A percentile compares a stretch with the other conserved stretches of the same genome.
Conservation (phyloP, 768 basidiomycete genomes). For the Pleurotus tuber-regium region DNA sequence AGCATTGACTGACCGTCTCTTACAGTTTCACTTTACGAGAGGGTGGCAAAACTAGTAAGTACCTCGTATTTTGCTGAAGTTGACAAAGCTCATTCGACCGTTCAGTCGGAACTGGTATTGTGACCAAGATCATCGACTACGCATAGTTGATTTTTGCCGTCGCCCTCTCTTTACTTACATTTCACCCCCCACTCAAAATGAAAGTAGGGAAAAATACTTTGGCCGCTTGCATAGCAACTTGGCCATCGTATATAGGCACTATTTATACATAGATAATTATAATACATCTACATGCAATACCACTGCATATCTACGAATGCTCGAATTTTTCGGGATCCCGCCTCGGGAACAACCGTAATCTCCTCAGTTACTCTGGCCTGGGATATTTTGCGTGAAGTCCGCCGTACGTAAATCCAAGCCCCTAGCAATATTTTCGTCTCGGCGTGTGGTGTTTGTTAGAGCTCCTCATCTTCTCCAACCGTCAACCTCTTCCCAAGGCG, state of each 20-base stretch:
- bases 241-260: neutral
- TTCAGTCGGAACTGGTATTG: slow-evolving; percentile 89
- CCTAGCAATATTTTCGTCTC: neutral
- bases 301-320: no score
- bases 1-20: slow-evolving; percentile 6
- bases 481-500: neutral
- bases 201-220: slow-evolving; percentile 1
- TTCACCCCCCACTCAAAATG: slow-evolving; percentile 16
- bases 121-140: slow-evolving; percentile 74
- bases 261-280: slow-evolving; percentile 6
- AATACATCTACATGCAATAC: no score
- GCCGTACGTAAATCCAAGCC: neutral
- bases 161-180: slow-evolving; percentile 5
- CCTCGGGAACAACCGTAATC: slow-evolving; percentile 2
- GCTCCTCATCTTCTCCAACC: neutral
- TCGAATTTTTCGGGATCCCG: neutral
- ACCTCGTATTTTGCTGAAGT: slow-evolving; percentile 5
- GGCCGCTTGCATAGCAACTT: neutral
- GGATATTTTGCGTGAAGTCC: neutral
- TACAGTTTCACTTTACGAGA: slow-evolving; percentile 85
- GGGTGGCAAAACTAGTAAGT: slow-evolving; percentile 87
- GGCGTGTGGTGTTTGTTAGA: no score
- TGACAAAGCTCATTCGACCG: slow-evolving; percentile 8
- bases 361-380: slow-evolving; percentile 4
- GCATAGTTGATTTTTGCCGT: slow-evolving; percentile 9